A percentile compares a stretch with the other conserved stretches of the same genome.
Evolutionary conservation across 306 rosid genomes (phyloP).

Genomic region (Trifolium pratense): DNA sequence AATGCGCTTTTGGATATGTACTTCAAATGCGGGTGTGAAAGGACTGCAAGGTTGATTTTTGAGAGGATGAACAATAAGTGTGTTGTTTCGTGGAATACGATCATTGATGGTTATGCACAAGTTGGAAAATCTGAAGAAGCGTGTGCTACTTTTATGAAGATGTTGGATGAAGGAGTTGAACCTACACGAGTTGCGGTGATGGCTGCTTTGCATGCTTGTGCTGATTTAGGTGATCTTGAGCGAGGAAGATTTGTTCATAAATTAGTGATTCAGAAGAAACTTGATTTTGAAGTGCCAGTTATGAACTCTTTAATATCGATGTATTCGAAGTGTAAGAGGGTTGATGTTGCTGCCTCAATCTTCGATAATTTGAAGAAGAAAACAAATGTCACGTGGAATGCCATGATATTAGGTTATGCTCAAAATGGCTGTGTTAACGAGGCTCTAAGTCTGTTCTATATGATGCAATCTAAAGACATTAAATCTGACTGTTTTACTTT

Average conservation of each 20-base stretch:
- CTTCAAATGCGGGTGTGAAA: conserved; percentile 70
- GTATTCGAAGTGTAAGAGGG: conserved; percentile 86
- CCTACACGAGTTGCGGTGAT: conserved; percentile 71
- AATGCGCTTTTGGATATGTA: conserved; percentile 80
- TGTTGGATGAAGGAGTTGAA: conserved; percentile 70
- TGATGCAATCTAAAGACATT: conserved; percentile 61
- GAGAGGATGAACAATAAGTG: conserved; percentile 64
- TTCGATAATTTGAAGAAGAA: conserved; percentile 58
- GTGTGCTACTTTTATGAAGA: conserved; percentile 54
- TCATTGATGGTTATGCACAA: conserved; percentile 81
- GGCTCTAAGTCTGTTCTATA: conserved; percentile 64
- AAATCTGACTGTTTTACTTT: conserved; percentile 84
- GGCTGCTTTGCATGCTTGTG: conserved; percentile 82
- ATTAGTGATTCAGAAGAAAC: conserved; percentile 53
- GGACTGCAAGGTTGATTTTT: conserved; percentile 59
- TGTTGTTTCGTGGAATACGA: conserved; percentile 88
- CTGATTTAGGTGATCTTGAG: conserved; percentile 74
- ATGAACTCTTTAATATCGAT: conserved; percentile 87
- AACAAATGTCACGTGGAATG: conserved; percentile 86
- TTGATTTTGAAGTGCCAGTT: conserved; percentile 60
- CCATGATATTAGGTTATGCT: conserved; percentile 86
- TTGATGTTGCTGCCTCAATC: conserved; percentile 66
- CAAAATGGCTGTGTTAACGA: conserved; percentile 69
- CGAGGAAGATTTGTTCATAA: conserved; percentile 65
- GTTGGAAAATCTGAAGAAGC: conserved; percentile 74